Evolutionary conservation across 768 basidiomycete genomes (phyloP).

Genomic region (Boletus reticulatus): DNA sequence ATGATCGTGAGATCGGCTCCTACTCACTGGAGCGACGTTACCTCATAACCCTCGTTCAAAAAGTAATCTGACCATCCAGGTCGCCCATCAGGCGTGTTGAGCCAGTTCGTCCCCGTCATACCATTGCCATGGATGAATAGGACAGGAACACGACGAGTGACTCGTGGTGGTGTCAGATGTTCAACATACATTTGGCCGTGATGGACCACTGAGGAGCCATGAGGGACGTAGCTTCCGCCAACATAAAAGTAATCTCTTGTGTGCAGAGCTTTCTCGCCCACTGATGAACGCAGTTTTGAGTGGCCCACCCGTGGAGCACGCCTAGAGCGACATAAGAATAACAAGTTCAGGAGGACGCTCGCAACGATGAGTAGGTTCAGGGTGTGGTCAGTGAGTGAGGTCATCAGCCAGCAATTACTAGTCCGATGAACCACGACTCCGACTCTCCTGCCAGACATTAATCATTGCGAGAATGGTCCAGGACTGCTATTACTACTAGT

Average conservation of each 20-base stretch:
- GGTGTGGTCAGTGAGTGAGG: slow-evolving; percentile 2
- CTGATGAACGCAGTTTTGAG: background rate
- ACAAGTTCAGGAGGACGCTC: slow-evolving; percentile 20
- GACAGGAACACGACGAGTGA: slow-evolving; percentile 40
- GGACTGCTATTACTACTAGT: background rate
- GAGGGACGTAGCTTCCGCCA: slow-evolving; percentile 39
- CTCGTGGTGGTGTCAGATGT: slow-evolving; percentile 41
- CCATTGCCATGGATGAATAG: slow-evolving; percentile 50
- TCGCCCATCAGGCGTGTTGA: slow-evolving; percentile 54
- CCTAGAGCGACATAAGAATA: slow-evolving; percentile 9
- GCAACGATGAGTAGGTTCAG: slow-evolving; percentile 2
- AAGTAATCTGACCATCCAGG: slow-evolving; percentile 60
- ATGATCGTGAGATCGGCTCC: background rate
- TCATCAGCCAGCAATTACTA: slow-evolving; percentile 3
- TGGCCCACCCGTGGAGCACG: background rate
- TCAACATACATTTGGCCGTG: slow-evolving; percentile 54
- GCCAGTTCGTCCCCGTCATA: slow-evolving; percentile 52
- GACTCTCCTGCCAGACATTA: too few relatives aligned
- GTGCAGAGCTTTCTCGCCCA: slow-evolving; percentile 37
- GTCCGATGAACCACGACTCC: too few relatives aligned
- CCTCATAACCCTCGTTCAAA: slow-evolving; percentile 48
- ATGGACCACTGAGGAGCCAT: slow-evolving; percentile 36
- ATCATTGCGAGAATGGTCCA: background rate
- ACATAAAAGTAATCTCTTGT: slow-evolving; percentile 48
- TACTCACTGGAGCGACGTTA: slow-evolving; percentile 12